Evolutionary conservation across 495 filamentous ascomycete genomes (phyloP).

Genomic region (Melanomma pulvis-pyrius): DNA sequence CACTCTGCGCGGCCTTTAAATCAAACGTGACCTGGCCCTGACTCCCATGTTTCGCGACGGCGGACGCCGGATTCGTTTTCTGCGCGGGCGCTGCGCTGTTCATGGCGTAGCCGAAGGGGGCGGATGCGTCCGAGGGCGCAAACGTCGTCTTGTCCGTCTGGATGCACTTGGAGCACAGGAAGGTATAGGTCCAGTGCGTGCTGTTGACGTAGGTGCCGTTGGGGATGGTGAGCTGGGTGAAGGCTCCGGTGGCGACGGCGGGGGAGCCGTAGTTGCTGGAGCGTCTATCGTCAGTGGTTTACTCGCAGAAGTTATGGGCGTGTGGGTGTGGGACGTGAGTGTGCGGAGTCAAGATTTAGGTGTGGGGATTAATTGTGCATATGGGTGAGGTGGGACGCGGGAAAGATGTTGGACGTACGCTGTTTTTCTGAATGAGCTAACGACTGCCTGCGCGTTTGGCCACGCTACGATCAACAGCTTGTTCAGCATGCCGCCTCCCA

Average conservation of each 20-base stretch:
- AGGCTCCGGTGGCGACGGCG: slow-evolving; percentile 30
- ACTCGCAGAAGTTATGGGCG: too few species aligned
- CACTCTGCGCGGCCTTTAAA: slow-evolving; percentile 16
- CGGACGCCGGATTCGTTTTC: slow-evolving; percentile 4
- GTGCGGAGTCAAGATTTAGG: too few species aligned
- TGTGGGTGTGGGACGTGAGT: too few species aligned
- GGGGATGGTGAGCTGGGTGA: slow-evolving; percentile 30
- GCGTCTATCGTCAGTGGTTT: not conserved
- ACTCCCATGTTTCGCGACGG: slow-evolving; percentile 14
- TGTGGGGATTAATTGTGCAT: too few species aligned
- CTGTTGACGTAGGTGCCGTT: slow-evolving; percentile 38
- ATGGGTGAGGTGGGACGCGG: not conserved
- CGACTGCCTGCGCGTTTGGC: slow-evolving; percentile 30
- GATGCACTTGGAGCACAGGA: slow-evolving; percentile 34
- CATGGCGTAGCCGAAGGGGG: slow-evolving; percentile 23
- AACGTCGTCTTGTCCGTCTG: slow-evolving; percentile 30
- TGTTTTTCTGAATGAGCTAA: slow-evolving; percentile 28
- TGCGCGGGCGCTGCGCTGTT: slow-evolving; percentile 19
- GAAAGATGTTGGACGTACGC: slow-evolving; percentile 12
- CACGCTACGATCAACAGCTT: slow-evolving; percentile 35
- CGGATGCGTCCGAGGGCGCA: not conserved
- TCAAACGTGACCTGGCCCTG: slow-evolving; percentile 15
- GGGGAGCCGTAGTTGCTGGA: slow-evolving; percentile 32
- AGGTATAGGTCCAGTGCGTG: slow-evolving; percentile 38
- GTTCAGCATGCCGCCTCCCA: slow-evolving; percentile 30